Base-by-base conservation (phyloP, 2,329 filamentous ascomycete genomes). In the Aspergillus novoparasiticus region DNA sequence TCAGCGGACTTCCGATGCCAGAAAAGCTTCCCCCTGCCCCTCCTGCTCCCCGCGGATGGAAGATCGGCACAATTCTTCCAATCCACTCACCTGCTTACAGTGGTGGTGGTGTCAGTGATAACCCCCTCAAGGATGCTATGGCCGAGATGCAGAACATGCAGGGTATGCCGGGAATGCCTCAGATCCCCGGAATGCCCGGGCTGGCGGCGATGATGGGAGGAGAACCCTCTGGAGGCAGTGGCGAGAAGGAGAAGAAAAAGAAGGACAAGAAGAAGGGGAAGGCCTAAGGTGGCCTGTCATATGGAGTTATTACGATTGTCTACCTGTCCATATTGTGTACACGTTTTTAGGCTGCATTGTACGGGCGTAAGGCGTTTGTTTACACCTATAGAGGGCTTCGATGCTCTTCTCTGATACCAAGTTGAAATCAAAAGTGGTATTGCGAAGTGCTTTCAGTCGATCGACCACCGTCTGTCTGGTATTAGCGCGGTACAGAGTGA, bases 51-150 rank as follows among this genome's bases (percentile, higher is more conserved):
- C 85, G 91, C 59, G 94, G 94, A 43, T 97, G 93, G 92, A 97
- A 96, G 83, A 90, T 98, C 78, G 88, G 88, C 65, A 88, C 87
- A 64, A 88, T 97, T 63, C 75, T 99, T 68, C 95, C 95, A 26
- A 89, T 96, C 67, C 90, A 96, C 74, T 96, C 91, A 66, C 89
- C 94, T 0, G 95, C 93, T 21, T 86, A 98, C 80, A 95, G 91
- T 59, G 95, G 95, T 10, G 95, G 95, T 12, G 95, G 95, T 41
- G 92, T 98, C 12, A 94, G 89, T 66, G 95, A 99, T 78, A 96
- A 98, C 74, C 87, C 97, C 65, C 89, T 98, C 73, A 93, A 95
- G 82, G 94, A 97, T 70, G 96, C 97, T 85, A 97, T 98, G 94
- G 90, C 89, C 73, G 93, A 96, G 81, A 96, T 98, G 92, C 83